A percentile compares a stretch with the other conserved stretches of the same genome.
Conservation (phyloP, 148 eudicot species). For the Rhododendron simsii region DNA sequence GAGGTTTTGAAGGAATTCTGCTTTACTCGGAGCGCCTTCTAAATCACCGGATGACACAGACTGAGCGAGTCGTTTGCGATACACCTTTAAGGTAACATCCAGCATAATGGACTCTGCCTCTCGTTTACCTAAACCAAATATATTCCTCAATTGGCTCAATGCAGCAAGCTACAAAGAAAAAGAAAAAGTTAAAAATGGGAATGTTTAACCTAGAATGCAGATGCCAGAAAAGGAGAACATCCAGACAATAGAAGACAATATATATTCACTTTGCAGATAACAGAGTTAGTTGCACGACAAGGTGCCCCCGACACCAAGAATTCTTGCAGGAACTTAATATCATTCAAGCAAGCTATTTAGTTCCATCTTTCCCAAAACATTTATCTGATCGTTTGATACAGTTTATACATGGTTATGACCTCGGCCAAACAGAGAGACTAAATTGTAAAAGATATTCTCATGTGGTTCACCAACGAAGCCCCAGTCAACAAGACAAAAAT, state of each 20-base stretch:
- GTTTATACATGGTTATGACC: not conserved
- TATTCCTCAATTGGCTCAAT: slow-evolving; percentile 74
- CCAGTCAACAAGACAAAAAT: not conserved
- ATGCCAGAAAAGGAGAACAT: not conserved
- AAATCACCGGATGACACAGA: slow-evolving; percentile 74
- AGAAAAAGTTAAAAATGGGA: slow-evolving; percentile 3
- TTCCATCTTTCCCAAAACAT: not conserved
- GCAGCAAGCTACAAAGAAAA: slow-evolving; percentile 60
- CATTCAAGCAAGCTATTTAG: not conserved
- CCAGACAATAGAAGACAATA: not conserved
- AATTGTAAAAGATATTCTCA: not conserved
- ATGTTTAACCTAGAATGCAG: not conserved
- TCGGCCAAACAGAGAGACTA: not conserved
- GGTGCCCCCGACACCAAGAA: slow-evolving; percentile 3
- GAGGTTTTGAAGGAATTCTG: slow-evolving; percentile 72
- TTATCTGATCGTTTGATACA: not conserved
- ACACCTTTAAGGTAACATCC: slow-evolving; percentile 74
- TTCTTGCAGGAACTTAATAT: not conserved
- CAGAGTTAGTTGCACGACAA: not conserved
- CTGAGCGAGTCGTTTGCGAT: slow-evolving; percentile 69
- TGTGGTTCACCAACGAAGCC: not conserved
- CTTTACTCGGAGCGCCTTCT: slow-evolving; percentile 87
- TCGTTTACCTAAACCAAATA: slow-evolving; percentile 89
- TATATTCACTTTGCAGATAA: not conserved
- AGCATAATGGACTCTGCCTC: slow-evolving; percentile 72